phyloP scores from a whole-genome alignment of 1,139 yeast genomes.

The Candida tropicalis region DNA sequence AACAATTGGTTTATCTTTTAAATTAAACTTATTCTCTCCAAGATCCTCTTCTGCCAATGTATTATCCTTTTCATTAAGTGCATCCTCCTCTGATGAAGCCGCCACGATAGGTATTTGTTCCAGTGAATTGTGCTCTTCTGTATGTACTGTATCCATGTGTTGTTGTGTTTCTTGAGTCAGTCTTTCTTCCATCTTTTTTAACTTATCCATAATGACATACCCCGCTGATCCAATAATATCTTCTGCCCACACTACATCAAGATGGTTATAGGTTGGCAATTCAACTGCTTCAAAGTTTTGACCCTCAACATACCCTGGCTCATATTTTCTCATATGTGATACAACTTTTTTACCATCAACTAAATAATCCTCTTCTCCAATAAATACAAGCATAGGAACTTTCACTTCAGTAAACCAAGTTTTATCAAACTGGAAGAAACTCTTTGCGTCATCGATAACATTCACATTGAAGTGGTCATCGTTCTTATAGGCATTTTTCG shows the following conservation, averaged over 20 bases:
- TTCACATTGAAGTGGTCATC: conserved; percentile 27
- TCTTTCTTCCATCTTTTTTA: conserved; percentile 7
- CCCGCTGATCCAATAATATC: conserved; percentile 43
- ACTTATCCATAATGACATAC: conserved; percentile 17
- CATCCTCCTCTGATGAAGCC: neutral
- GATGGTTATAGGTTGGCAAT: conserved; percentile 53
- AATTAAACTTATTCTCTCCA: neutral
- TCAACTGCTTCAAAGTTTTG: conserved; percentile 38
- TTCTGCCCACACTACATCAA: conserved; percentile 62
- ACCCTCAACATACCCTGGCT: conserved; percentile 44
- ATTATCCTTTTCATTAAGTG: conserved; percentile 1
- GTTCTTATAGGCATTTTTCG: conserved; percentile 32
- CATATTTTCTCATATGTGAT: conserved; percentile 54
- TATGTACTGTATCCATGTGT: neutral
- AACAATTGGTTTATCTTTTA: neutral
- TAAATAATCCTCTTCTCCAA: conserved; percentile 64
- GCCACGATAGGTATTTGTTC: neutral
- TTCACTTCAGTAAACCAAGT: conserved; percentile 60
- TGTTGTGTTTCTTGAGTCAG: neutral
- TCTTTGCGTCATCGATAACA: conserved; percentile 38
- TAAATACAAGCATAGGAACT: conserved; percentile 58
- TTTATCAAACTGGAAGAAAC: conserved; percentile 52
- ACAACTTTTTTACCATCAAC: conserved; percentile 66
- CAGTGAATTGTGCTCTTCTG: neutral
- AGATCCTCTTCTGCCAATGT: neutral